These are phyloP conservation scores for Tetracladium setigerum DNA, from an alignment of 495 filamentous ascomycete genomes.

Conservation along the genomic window DNA sequence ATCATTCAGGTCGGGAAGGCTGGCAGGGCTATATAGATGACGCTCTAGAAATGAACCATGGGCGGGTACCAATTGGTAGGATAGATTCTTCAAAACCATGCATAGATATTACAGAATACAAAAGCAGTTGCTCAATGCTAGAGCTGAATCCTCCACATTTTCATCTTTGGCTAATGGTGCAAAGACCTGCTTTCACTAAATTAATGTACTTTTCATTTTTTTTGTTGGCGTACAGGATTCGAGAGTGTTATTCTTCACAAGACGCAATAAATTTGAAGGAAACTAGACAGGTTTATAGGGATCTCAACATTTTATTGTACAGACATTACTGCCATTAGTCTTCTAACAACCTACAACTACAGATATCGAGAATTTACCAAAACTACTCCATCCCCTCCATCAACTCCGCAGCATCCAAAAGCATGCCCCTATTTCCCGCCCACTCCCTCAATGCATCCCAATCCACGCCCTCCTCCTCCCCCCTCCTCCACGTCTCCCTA, in stretches of 20 bases:
- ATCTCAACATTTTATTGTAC: too few relatives aligned
- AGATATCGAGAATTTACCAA: too few relatives aligned
- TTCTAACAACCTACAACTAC: too few relatives aligned
- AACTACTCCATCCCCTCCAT: constrained; percentile 50
- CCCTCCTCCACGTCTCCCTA: constrained; percentile 64
- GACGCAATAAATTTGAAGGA: too few relatives aligned
- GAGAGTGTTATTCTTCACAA: too few relatives aligned
- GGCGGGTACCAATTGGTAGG: background rate
- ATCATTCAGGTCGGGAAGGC: constrained; percentile 62
- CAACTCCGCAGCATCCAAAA: constrained; percentile 75
- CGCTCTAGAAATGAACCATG: background rate
- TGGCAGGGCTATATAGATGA: constrained; percentile 46
- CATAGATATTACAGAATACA: background rate
- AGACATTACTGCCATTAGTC: too few relatives aligned
- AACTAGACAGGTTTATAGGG: too few relatives aligned
- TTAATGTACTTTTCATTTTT: background rate
- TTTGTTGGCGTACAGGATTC: too few relatives aligned
- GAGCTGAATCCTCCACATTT: background rate
- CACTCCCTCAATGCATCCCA: constrained; percentile 83
- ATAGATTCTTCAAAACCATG: background rate
- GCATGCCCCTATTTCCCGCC: constrained; percentile 72
- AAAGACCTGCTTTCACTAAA: background rate
- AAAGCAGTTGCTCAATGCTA: too few relatives aligned
- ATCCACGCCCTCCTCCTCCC: constrained; percentile 84
- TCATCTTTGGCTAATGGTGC: background rate